Evolutionary conservation across 441 rosid genomes (phyloP), one percentile per base, ranked within the genome.

Genomic region (Gossypium trilobum): DNA sequence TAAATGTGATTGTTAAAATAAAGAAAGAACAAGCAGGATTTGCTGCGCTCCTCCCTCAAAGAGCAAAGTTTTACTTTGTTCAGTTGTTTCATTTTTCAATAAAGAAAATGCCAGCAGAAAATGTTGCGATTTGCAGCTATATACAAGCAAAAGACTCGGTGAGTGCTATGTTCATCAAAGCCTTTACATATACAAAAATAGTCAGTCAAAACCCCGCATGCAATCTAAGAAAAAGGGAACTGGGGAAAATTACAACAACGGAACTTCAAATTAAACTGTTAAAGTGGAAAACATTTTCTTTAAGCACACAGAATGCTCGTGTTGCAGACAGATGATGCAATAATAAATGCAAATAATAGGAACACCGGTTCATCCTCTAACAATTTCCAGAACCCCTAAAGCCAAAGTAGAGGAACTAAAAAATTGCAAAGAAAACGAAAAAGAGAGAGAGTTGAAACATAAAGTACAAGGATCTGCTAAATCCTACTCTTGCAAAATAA

Each of bases 151-250:
- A 65, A 55, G 39, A 42, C n/a, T 11, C 11, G 22, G 42, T 25
- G 16, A 48, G 42, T 44, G 39, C 44, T 29, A 36, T 42, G 17
- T 52, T 16, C 20, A 27, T 10, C 19, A 2, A 14, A 57, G 22
- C 16, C 5, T 46, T 66, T 23, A 20, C 16, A 44, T 6, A 6
- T 13, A 60, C 33, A 25, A 14, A 14, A 29, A 58, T 4, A 5
- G 7, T 59, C 13, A 19, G 50, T 2, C 51, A 36, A 62, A 33
- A 17, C 50, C 48, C 27, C 1, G 7, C 51, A 63, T 61, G 50
- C 51, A 63, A 63, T 4, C 68, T 17, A 39, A 63, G 68, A 36
- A 61, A 59, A 61, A 60, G 44, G 68, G 16, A 64, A 64, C 1
- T 5, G 55, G 68, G 33, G 56, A 2, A 65, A 2, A 42, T 44